A percentile compares a stretch with the other conserved stretches of the same genome.
These are phyloP conservation scores for Rhizopus arrhizus DNA, from an alignment of 371 early-diverging fungal genomes.

Conservation along the genomic window DNA sequence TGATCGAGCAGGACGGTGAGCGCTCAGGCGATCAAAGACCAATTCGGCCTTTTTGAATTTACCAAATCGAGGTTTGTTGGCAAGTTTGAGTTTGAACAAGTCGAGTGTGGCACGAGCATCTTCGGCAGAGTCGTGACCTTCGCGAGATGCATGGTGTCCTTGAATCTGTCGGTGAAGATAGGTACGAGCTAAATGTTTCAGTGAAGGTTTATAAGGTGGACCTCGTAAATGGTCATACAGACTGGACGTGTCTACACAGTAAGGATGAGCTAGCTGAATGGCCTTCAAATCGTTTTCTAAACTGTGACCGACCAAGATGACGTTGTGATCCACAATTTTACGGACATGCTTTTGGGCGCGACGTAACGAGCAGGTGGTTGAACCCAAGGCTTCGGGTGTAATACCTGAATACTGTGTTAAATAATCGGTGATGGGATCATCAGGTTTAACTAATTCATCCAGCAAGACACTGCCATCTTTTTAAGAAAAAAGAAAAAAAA, in stretches of 20 bases:
- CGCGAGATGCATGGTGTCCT: conserved; percentile 28
- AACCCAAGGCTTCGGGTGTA: conserved; percentile 56
- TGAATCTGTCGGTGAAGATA: conserved; percentile 68
- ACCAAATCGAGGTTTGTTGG: conserved; percentile 55
- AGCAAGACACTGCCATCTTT: conserved; percentile 53
- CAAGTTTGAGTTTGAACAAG: conserved; percentile 63
- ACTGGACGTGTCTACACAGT: conserved; percentile 73
- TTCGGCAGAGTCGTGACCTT: conserved; percentile 79
- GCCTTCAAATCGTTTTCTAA: conserved; percentile 48
- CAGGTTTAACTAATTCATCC: conserved; percentile 76
- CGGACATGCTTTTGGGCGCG: conserved; percentile 63
- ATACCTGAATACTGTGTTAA: conserved; percentile 76
- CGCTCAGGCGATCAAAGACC: conserved; percentile 53
- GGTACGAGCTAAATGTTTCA: conserved; percentile 61
- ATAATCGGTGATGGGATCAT: conserved; percentile 68
- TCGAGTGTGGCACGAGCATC: conserved; percentile 79
- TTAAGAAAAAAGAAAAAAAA: background rate
- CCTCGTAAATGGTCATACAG: conserved; percentile 65
- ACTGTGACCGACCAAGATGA: conserved; percentile 59
- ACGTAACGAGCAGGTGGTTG: conserved; percentile 56
- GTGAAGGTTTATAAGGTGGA: conserved; percentile 59
- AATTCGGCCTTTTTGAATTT: conserved; percentile 49
- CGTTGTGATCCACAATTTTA: conserved; percentile 55
- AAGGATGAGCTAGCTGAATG: conserved; percentile 59
- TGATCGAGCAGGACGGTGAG: conserved; percentile 38